Evolutionary conservation across 2,329 filamentous ascomycete species (phyloP).

Genomic region (Botrytis pseudocinerea): DNA sequence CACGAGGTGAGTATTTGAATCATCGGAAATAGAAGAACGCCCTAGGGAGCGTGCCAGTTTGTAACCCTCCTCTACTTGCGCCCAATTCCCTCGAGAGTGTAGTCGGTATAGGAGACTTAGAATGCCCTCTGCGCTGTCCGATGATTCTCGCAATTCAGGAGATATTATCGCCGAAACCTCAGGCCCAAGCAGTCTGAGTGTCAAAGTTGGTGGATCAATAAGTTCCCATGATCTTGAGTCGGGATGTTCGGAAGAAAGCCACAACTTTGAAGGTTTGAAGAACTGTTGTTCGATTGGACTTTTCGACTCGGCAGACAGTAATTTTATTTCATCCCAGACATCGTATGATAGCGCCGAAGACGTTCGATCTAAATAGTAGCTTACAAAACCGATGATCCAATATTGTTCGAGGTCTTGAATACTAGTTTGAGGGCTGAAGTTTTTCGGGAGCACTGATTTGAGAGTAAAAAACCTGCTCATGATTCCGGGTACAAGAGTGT

Average conservation of each 20-base stretch:
- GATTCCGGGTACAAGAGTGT: neutral
- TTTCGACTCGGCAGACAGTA: neutral
- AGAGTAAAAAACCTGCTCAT: neutral
- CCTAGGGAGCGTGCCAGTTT: neutral
- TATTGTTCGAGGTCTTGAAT: too few species aligned
- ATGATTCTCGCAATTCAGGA: neutral
- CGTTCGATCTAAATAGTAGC: neutral
- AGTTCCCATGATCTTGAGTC: neutral
- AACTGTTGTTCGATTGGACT: neutral
- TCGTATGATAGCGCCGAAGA: neutral
- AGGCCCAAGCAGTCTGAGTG: neutral
- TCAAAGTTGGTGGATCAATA: neutral
- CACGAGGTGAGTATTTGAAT: neutral
- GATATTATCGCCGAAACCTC: rapidly evolving
- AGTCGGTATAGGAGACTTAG: neutral
- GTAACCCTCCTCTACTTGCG: neutral
- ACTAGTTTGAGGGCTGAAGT: rapidly evolving
- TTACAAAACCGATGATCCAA: neutral
- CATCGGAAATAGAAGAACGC: neutral
- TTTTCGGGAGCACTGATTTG: rapidly evolving
- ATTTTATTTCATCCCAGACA: neutral
- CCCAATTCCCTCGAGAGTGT: rapidly evolving
- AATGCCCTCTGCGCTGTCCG: neutral
- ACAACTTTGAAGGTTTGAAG: neutral
- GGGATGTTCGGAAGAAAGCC: rapidly evolving